Percentiles rank a stretch among this genome's conserved stretches.
Evolutionary conservation across 148 eudicot species (phyloP).

Genomic region (Silene latifolia): DNA sequence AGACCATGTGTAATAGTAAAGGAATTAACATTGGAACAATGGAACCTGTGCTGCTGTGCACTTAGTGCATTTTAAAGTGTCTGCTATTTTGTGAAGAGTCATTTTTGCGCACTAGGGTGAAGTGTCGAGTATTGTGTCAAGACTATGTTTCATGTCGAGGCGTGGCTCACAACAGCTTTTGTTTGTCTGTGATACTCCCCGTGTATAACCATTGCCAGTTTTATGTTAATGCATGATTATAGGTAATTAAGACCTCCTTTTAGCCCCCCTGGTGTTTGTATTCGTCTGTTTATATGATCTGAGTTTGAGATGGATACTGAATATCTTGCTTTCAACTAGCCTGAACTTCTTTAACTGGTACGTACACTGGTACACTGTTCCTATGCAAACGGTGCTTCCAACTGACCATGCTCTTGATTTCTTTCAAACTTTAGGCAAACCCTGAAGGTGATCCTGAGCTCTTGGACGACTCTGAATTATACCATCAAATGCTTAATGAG

Average conservation of each 20-base stretch:
- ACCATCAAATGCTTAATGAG: constrained; percentile 83
- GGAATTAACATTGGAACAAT: too few relatives aligned
- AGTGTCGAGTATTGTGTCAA: too few relatives aligned
- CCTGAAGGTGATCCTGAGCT: constrained; percentile 85
- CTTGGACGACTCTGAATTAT: constrained; percentile 78
- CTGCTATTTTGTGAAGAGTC: too few relatives aligned
- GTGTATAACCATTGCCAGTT: too few relatives aligned
- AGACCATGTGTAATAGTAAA: too few relatives aligned
- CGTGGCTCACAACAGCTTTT: too few relatives aligned
- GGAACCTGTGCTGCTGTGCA: too few relatives aligned
- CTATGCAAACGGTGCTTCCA: neutral
- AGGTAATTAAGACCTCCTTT: neutral
- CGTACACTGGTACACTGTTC: neutral
- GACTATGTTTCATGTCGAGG: too few relatives aligned
- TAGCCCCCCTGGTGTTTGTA: neutral
- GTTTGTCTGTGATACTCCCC: too few relatives aligned
- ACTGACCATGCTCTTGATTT: neutral
- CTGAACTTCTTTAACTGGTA: neutral
- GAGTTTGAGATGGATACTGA: neutral
- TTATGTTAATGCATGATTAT: too few relatives aligned
- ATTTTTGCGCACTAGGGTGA: too few relatives aligned
- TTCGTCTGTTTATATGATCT: neutral
- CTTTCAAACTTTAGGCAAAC: constrained; percentile 32
- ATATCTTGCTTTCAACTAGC: neutral
- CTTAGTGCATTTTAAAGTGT: too few relatives aligned